Base-by-base conservation (phyloP, 192 early-diverging fungal genomes). In the Coemansia sp. region DNA sequence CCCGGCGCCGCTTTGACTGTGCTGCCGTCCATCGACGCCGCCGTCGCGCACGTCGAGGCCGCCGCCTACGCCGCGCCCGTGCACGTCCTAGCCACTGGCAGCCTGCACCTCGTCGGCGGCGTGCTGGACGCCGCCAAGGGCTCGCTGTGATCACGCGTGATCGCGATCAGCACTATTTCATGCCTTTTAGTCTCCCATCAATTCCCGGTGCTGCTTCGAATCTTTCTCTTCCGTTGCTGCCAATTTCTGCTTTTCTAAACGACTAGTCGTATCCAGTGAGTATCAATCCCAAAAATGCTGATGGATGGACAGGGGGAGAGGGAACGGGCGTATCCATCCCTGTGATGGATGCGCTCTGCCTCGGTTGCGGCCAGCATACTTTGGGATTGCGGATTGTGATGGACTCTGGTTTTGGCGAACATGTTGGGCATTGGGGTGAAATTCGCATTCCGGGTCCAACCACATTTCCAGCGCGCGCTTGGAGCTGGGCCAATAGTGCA, bases 91-190 rank as follows among this genome's bases (percentile, higher is more conserved):
- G 88, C 88, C 22, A 95, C 94, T 4, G 97, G 97, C 8, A 95
- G 93, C 56, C 65, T 99, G 58, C 89, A 95, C 58, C 64, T 99
- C 52, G 84, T 96, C 18, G 97, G 97, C 25, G 89, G 87, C 15
- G 79, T 87, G 5, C 74, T 97, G 56, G 87, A 77, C n/a, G 31
- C 35, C 0, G 65, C 72, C 27, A 76, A 76, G 29, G 72, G 72
- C 5, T 68, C 72, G 7, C 42, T 68, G 5, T 64, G 40, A 61
- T 27, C 19, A 40, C 6, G 1, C 34, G 19, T 31, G 49, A 34
- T 7, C 3, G 4, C 0, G 30, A 41, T 34, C 27, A n/a, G 33
- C n/a, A 10, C 38, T 37, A 35, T 15, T n/a, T n/a, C n/a, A n/a
- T n/a, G n/a, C n/a, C 33, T 34, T 34, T 34, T 34, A 8, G 8